phyloP scores from a whole-genome alignment of 805 yeast genomes.

The Candida takata region DNA sequence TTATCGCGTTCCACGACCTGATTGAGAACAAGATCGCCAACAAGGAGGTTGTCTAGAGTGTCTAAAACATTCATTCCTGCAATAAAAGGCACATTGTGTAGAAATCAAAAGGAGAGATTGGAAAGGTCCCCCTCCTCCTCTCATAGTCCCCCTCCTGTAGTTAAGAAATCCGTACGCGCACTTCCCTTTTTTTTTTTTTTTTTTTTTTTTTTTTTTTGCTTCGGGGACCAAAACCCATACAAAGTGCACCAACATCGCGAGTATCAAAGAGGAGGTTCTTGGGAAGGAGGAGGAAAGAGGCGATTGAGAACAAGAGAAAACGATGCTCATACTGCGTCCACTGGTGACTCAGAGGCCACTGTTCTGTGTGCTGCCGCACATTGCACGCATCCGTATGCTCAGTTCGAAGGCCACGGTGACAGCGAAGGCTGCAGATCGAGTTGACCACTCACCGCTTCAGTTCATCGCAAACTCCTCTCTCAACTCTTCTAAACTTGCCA shows the following conservation, averaged over 20 bases:
- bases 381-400: background rate
- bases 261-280: no score
- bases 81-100: no score
- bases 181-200: no score
- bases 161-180: no score
- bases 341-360: background rate
- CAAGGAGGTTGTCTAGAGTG: slow-evolving; percentile 35
- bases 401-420: background rate
- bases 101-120: no score
- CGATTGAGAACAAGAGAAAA: background rate
- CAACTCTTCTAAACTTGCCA: slow-evolving; percentile 13
- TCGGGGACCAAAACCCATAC: no score
- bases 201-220: no score
- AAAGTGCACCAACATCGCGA: no score
- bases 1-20: slow-evolving; percentile 92
- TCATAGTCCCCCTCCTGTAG: no score
- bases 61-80: no score
- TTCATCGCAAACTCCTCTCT: slow-evolving; percentile 27
- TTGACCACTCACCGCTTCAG: slow-evolving; percentile 32
- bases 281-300: no score
- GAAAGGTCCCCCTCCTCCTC: no score
- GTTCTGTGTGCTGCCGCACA: background rate
- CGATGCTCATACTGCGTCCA: slow-evolving; percentile 10
- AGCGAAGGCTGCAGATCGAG: background rate
- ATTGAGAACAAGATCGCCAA: slow-evolving; percentile 93